Evolutionary conservation across 371 early-diverging fungal genomes (phyloP).

Genomic region (Mortierella sp.): DNA sequence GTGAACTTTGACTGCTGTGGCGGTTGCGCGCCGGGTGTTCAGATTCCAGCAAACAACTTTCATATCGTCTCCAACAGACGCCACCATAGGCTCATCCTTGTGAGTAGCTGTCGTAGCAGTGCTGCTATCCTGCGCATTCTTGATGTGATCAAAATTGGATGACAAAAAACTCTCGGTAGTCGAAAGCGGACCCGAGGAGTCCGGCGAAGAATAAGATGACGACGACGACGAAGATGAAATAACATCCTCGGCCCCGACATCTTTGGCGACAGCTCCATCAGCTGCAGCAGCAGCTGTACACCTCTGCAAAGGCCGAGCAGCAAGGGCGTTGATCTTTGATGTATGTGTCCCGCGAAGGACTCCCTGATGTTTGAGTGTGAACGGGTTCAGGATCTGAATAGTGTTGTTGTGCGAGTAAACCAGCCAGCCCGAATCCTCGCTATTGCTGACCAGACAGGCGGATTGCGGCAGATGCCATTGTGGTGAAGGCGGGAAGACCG

Average conservation of each 20-base stretch:
- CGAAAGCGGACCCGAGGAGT: background rate
- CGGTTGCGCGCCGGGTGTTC: background rate
- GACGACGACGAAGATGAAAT: background rate
- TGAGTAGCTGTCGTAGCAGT: background rate
- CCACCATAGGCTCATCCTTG: slow-evolving; percentile 18
- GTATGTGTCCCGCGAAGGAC: slow-evolving; percentile 20
- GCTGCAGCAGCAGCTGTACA: background rate
- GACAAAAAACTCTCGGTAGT: background rate
- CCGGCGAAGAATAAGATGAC: background rate
- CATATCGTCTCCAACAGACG: slow-evolving; percentile 41
- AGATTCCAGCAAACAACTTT: slow-evolving; percentile 48
- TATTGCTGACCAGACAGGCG: slow-evolving; percentile 35
- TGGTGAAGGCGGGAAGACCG: slow-evolving; percentile 49
- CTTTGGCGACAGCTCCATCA: background rate
- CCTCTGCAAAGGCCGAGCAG: slow-evolving; percentile 7
- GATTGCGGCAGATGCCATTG: slow-evolving; percentile 54
- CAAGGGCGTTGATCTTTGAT: slow-evolving; percentile 33
- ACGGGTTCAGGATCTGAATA: slow-evolving; percentile 52
- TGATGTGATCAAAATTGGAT: background rate
- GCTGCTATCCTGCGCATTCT: background rate
- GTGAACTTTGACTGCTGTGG: slow-evolving; percentile 21
- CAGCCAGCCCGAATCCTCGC: slow-evolving; percentile 40
- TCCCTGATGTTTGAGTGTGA: slow-evolving; percentile 41
- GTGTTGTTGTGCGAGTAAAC: slow-evolving; percentile 48
- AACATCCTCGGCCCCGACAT: background rate